phyloP scores from a whole-genome alignment of 2,329 filamentous ascomycete species.

The Berkeleyomyces rouxiae region DNA sequence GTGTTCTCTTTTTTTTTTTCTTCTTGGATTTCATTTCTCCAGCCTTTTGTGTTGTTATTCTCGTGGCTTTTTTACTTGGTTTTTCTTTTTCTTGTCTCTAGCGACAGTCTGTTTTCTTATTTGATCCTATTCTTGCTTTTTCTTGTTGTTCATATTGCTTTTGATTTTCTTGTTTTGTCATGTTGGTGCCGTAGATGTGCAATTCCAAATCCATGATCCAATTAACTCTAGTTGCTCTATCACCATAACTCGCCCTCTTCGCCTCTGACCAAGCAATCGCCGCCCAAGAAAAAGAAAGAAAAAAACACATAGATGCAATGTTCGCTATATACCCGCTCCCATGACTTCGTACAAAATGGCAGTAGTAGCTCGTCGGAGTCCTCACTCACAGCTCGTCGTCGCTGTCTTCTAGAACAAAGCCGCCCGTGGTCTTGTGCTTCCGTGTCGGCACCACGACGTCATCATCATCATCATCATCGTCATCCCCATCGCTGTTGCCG shows the following conservation, averaged over 20 bases:
- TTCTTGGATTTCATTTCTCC: neutral
- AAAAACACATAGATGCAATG: neutral
- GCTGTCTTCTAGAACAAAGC: slow-evolving; percentile 9
- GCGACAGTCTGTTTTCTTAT: neutral
- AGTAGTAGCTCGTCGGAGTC: neutral
- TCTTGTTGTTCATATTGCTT: neutral
- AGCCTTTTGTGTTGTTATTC: neutral
- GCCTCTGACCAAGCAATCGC: neutral
- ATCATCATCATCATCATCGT: slow-evolving; percentile 6
- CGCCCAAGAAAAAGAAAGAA: neutral
- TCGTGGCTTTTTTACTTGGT: neutral
- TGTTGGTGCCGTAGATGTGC: neutral
- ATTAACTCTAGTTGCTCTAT: neutral
- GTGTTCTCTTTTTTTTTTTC: neutral
- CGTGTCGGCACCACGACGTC: neutral
- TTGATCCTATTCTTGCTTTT: neutral
- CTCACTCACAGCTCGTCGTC: slow-evolving; percentile 5
- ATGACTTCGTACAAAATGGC: neutral
- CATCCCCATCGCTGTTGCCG: neutral
- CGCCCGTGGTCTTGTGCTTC: slow-evolving; percentile 5
- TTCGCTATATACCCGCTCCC: neutral
- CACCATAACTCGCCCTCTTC: neutral
- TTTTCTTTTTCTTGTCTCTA: neutral
- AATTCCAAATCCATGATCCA: neutral
- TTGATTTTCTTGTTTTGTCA: too few species aligned